Percentiles rank a stretch among this genome's conserved stretches.
These are phyloP conservation scores for Aspergillus tanneri DNA, from an alignment of 2,329 filamentous ascomycete genomes.

Conservation along the genomic window DNA sequence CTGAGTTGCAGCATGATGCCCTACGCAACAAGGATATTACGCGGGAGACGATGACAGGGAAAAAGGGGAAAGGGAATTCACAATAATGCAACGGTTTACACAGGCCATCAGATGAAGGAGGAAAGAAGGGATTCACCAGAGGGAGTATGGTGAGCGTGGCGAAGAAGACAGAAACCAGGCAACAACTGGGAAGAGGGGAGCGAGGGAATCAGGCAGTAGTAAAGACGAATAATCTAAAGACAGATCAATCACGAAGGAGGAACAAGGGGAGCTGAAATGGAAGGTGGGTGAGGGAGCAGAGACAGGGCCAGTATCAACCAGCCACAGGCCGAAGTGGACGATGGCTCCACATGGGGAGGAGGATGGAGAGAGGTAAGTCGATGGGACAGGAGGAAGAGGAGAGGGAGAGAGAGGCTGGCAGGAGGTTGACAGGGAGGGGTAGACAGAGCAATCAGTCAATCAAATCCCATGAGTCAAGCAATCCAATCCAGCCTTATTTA, in stretches of 20 bases:
- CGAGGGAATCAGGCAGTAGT: not conserved
- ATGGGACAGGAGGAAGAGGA: not conserved
- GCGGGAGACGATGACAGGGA: conserved; percentile 6
- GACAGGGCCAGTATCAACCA: conserved; percentile 14
- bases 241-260: not conserved
- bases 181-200: not conserved
- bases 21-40: conserved; percentile 25
- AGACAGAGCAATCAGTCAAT: not conserved
- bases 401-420: not conserved
- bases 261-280: conserved; percentile 4
- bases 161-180: not conserved
- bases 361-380: conserved; percentile 4
- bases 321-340: conserved; percentile 5
- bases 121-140: not conserved
- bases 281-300: conserved; percentile 3
- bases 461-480: too few species aligned
- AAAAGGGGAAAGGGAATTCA: not conserved
- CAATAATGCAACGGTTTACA: conserved; percentile 11
- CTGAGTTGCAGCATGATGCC: conserved; percentile 12
- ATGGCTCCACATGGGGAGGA: conserved; percentile 13
- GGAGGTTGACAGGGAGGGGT: not conserved
- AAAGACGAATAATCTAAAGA: not conserved
- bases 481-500: too few species aligned
- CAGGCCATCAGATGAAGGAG: conserved; percentile 1
- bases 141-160: not conserved